Conservation (phyloP, 2,329 filamentous ascomycete species). For the Aspergillus fructus region DNA sequence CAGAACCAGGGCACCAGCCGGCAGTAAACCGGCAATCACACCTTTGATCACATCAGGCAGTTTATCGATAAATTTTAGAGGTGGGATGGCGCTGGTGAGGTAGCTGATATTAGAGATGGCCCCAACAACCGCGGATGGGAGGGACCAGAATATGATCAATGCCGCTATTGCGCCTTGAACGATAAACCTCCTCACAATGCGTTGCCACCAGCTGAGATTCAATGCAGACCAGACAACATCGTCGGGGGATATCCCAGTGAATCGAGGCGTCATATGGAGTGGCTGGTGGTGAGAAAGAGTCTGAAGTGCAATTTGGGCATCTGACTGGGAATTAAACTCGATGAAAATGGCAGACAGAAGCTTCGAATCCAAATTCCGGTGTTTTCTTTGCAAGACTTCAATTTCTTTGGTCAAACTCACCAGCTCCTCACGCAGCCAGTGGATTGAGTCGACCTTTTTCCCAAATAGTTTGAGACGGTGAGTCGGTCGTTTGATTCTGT, state of each 20-base stretch:
- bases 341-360: slow-evolving; percentile 79
- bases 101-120: slow-evolving; percentile 81
- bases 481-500: slow-evolving; percentile 62
- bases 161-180: slow-evolving; percentile 69
- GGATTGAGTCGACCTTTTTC: slow-evolving; percentile 85
- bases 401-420: slow-evolving; percentile 69
- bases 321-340: slow-evolving; percentile 78
- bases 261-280: slow-evolving; percentile 83
- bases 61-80: slow-evolving; percentile 71
- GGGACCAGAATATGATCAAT: slow-evolving; percentile 83
- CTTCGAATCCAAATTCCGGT: slow-evolving; percentile 63
- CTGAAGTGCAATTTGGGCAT: slow-evolving; percentile 83
- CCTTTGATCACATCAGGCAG: slow-evolving; percentile 72
- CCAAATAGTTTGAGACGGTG: slow-evolving; percentile 72
- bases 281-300: slow-evolving; percentile 81
- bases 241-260: slow-evolving; percentile 74
- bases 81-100: slow-evolving; percentile 54
- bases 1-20: slow-evolving; percentile 73
- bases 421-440: slow-evolving; percentile 76
- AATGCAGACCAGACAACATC: slow-evolving; percentile 91
- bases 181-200: slow-evolving; percentile 68
- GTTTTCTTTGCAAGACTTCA: slow-evolving; percentile 63
- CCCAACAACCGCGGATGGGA: slow-evolving; percentile 75
- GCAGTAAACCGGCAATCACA: slow-evolving; percentile 79
- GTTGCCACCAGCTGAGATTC: slow-evolving; percentile 79